Percentiles rank a stretch among this genome's conserved stretches.
phyloP scores from a whole-genome alignment of 768 basidiomycete species.

The Russula compacta region DNA sequence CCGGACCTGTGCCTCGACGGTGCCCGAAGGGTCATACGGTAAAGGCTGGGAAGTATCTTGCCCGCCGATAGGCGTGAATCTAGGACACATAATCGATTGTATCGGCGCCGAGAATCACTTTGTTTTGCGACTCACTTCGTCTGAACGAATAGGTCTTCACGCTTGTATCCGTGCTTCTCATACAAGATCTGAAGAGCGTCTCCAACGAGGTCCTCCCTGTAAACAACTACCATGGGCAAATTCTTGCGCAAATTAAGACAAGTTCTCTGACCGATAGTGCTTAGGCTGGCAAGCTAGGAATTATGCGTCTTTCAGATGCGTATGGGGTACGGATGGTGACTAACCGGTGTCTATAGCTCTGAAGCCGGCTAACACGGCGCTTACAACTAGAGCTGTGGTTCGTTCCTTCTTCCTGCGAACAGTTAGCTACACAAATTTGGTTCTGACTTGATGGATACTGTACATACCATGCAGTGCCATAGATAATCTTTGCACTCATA shows the following conservation, averaged over 20 bases:
- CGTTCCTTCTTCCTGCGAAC: constrained; percentile 64
- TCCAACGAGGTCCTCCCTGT: constrained; percentile 62
- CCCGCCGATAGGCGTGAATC: constrained; percentile 65
- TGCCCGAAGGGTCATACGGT: constrained; percentile 54
- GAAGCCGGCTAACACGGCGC: constrained; percentile 69
- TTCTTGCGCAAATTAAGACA: background rate
- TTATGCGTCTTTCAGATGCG: background rate
- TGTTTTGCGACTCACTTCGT: constrained; percentile 48
- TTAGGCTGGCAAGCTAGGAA: constrained; percentile 56
- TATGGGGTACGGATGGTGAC: constrained; percentile 15
- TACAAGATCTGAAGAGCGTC: constrained; percentile 52
- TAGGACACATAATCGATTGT: constrained; percentile 24
- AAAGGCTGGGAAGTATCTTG: constrained; percentile 64
- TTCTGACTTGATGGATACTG: background rate
- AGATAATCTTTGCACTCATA: constrained; percentile 40
- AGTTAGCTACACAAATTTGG: background rate
- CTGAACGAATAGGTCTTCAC: constrained; percentile 69
- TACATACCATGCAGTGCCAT: constrained; percentile 52
- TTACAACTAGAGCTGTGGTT: constrained; percentile 58
- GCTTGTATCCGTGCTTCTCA: constrained; percentile 48
- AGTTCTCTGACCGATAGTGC: constrained; percentile 47
- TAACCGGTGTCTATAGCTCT: constrained; percentile 76
- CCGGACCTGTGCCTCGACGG: constrained; percentile 50
- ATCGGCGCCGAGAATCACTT: background rate
- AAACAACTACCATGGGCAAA: background rate